A percentile compares a stretch with the other conserved stretches of the same genome.
These are phyloP conservation scores for Triticum timopheevii DNA, from an alignment of 176 grass and related monocot species.

Conservation along the genomic window DNA sequence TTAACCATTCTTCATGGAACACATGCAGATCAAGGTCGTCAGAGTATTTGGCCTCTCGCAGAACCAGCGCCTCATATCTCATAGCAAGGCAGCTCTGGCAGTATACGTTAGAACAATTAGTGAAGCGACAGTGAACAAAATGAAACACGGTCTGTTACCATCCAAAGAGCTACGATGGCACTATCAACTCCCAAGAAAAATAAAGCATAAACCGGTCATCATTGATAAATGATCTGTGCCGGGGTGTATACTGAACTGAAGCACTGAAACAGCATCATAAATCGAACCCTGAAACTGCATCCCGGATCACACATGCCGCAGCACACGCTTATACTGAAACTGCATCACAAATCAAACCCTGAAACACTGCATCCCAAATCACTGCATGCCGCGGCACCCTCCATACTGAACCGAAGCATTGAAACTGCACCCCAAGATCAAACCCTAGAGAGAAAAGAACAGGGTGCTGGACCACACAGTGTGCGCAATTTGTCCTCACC, in stretches of 20 bases:
- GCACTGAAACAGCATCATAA: background rate
- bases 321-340: background rate
- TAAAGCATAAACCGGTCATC: background rate
- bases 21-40: constrained; percentile 40
- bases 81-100: constrained; percentile 72
- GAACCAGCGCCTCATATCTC: constrained; percentile 70
- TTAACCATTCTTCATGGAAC: constrained; percentile 63
- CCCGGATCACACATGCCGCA: background rate
- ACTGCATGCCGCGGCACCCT: background rate
- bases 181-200: background rate
- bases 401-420: background rate
- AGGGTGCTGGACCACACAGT: background rate
- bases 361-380: background rate
- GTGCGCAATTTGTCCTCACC: constrained; percentile 27
- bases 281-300: background rate
- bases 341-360: background rate
- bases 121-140: constrained; percentile 6
- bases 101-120: background rate
- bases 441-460: background rate
- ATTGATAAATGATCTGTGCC: background rate
- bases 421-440: background rate
- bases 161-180: background rate
- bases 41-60: constrained; percentile 46
- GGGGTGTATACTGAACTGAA: background rate
- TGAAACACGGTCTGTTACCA: background rate